Evolutionary conservation across 176 grass and related monocot genomes (phyloP).

Genomic region (Aegilops tauschii): DNA sequence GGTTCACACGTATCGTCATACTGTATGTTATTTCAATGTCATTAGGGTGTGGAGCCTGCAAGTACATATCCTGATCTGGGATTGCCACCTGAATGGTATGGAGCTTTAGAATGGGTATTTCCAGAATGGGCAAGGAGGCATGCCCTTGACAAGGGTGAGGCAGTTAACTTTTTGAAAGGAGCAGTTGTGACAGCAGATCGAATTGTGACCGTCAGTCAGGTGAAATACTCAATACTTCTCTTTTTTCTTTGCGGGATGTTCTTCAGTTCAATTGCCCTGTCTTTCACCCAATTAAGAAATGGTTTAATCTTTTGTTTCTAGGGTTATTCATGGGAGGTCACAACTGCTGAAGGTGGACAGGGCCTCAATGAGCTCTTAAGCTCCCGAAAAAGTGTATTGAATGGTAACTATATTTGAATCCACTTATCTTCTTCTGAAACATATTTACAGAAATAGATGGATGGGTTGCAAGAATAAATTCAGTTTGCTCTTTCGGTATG

Average conservation of each 20-base stretch:
- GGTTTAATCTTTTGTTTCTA: constrained; percentile 34
- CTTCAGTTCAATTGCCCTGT: neutral
- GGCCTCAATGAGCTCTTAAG: constrained; percentile 84
- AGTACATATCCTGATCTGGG: constrained; percentile 83
- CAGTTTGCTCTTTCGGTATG: constrained; percentile 8
- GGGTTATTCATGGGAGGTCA: constrained; percentile 99
- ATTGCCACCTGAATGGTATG: constrained; percentile 85
- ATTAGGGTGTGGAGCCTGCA: constrained; percentile 89
- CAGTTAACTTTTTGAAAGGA: constrained; percentile 93
- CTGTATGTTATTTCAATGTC: neutral
- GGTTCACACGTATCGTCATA: neutral
- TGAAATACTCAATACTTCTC: constrained; percentile 6
- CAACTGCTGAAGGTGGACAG: constrained; percentile 89
- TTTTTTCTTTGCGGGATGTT: neutral
- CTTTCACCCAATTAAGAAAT: constrained; percentile 15
- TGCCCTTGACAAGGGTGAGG: constrained; percentile 90
- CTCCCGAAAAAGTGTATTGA: constrained; percentile 78
- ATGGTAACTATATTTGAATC: constrained; percentile 53
- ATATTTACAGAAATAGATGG: constrained; percentile 8
- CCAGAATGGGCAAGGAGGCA: constrained; percentile 89
- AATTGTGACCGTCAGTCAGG: constrained; percentile 93
- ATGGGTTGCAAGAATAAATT: constrained; percentile 9
- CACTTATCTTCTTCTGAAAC: constrained; percentile 16
- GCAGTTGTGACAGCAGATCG: constrained; percentile 93
- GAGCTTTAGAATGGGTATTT: constrained; percentile 95